These are phyloP conservation scores for Russula ochroleuca DNA, from an alignment of 768 basidiomycete genomes.

Conservation along the genomic window DNA sequence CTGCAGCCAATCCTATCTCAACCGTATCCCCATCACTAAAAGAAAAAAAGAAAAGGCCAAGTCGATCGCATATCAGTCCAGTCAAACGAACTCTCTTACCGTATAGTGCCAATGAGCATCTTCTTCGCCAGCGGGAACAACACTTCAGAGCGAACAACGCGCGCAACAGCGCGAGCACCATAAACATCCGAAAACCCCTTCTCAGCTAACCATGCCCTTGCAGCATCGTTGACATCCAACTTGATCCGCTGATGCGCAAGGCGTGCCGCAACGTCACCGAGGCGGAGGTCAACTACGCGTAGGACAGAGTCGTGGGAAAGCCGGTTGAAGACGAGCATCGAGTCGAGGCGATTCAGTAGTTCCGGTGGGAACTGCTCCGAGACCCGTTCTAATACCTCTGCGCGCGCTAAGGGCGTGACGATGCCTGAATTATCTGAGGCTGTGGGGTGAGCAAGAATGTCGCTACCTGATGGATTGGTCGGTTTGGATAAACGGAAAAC, in stretches of 20 bases:
- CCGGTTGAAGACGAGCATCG: constrained; percentile 88
- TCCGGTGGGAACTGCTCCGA: constrained; percentile 85
- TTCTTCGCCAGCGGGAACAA: constrained; percentile 80
- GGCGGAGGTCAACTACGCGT: constrained; percentile 71
- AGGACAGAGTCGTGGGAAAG: constrained; percentile 68
- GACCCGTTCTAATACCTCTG: constrained; percentile 69
- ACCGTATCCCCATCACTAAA: constrained; percentile 65
- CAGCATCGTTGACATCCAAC: constrained; percentile 61
- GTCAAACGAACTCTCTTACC: constrained; percentile 41
- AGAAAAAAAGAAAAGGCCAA: neutral
- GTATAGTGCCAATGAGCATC: constrained; percentile 71
- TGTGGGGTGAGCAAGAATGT: constrained; percentile 65
- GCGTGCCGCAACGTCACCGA: constrained; percentile 67
- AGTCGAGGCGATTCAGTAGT: constrained; percentile 83
- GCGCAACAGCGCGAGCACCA: constrained; percentile 82
- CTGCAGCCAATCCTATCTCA: constrained; percentile 45
- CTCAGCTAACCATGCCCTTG: constrained; percentile 63
- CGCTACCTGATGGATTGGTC: constrained; percentile 37
- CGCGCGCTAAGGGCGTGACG: constrained; percentile 56
- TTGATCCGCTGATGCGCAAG: constrained; percentile 62
- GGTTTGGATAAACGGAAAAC: constrained; percentile 4
- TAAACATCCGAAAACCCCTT: constrained; percentile 82
- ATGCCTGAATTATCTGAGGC: constrained; percentile 60
- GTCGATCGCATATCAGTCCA: neutral
- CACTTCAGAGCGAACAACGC: constrained; percentile 80